These are phyloP conservation scores for Elsinoe batatas DNA, from an alignment of 2,329 filamentous ascomycete species.

Conservation along the genomic window DNA sequence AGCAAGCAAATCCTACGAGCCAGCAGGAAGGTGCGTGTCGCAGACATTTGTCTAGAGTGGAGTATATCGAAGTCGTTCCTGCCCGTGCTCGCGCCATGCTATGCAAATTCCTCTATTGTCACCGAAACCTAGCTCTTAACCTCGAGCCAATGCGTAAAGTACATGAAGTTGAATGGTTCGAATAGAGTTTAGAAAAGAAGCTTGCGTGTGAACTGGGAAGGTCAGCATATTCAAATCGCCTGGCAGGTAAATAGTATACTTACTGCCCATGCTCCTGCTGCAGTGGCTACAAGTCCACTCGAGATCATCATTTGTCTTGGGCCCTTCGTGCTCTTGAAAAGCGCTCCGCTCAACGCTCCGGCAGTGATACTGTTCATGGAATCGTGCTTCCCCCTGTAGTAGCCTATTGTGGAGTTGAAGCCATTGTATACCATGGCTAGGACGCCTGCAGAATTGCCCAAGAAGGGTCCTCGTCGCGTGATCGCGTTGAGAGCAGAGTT, in stretches of 20 bases:
- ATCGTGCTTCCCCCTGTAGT: constrained; percentile 76
- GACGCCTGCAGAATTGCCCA: constrained; percentile 92
- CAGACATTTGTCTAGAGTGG: constrained; percentile 6
- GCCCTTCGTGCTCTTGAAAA: constrained; percentile 94
- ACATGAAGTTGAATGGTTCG: not conserved
- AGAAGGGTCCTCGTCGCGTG: constrained; percentile 82
- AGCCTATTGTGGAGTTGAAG: constrained; percentile 74
- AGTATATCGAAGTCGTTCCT: constrained; percentile 3
- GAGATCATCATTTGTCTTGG: constrained; percentile 90
- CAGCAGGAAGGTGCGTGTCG: not conserved
- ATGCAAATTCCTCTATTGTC: constrained; percentile 11
- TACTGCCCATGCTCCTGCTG: constrained; percentile 88
- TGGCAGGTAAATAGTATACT: constrained; percentile 31
- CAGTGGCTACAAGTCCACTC: constrained; percentile 73
- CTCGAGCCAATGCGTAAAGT: constrained; percentile 5
- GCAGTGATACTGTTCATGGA: constrained; percentile 78
- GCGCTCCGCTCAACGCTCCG: constrained; percentile 76
- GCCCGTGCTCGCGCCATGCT: constrained; percentile 9
- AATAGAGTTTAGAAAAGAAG: constrained; percentile 17
- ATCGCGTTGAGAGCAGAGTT: constrained; percentile 94
- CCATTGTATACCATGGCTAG: constrained; percentile 95
- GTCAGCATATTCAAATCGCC: constrained; percentile 10
- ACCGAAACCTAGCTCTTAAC: not conserved
- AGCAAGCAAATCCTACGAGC: not conserved
- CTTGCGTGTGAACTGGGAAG: constrained; percentile 19